Evolutionary conservation across 2,329 filamentous ascomycete genomes (phyloP).

Genomic region (Fusarium ramigenum): DNA sequence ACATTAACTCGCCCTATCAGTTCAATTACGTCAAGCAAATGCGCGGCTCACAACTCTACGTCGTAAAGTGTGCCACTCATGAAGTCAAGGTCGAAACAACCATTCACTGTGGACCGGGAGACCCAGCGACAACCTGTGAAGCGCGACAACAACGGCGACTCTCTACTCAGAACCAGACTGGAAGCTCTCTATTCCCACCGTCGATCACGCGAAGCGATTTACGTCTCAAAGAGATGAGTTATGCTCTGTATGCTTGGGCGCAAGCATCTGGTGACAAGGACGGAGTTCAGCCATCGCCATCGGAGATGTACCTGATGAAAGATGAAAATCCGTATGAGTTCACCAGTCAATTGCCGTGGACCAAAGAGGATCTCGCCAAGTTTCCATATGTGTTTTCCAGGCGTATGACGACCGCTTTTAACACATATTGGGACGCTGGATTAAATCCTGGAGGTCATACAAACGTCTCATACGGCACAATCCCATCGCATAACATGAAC

Average conservation of each 20-base stretch:
- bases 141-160: neutral
- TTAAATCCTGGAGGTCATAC: neutral
- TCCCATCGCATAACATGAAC: neutral
- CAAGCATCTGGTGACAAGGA: neutral
- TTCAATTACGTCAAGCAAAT: neutral
- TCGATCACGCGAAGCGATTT: neutral
- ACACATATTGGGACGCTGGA: neutral
- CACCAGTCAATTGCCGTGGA: neutral
- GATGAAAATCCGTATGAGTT: neutral
- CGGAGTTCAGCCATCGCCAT: neutral
- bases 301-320: neutral
- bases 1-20: neutral
- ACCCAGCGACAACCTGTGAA: neutral
- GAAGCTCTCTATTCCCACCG: neutral
- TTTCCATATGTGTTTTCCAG: neutral
- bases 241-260: neutral
- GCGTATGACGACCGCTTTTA: neutral
- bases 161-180: neutral
- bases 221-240: neutral
- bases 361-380: neutral
- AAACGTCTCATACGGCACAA: rapidly evolving
- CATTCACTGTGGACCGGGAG: neutral
- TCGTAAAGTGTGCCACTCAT: neutral
- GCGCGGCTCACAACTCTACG: neutral
- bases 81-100: neutral